These are phyloP conservation scores for Mayamaea pseudoterrestris DNA, from an alignment of 108 stramenopile genomes.

Conservation along the genomic window DNA sequence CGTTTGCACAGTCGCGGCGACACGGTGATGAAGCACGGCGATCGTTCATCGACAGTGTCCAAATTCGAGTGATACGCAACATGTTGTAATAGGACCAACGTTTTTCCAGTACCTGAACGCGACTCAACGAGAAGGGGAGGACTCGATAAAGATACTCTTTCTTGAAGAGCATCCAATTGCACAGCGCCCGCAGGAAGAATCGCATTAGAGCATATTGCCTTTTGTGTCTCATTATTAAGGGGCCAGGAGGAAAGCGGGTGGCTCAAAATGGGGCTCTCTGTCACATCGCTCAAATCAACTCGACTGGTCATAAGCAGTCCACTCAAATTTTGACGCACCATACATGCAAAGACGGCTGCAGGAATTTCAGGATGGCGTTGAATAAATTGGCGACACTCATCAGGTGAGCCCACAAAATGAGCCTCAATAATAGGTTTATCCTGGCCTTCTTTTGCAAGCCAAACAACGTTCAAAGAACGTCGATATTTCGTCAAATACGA, in stretches of 20 bases:
- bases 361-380: slow-evolving; percentile 4
- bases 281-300: too few relatives aligned
- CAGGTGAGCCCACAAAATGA: slow-evolving; percentile 12
- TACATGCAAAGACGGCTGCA: too few relatives aligned
- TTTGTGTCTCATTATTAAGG: slow-evolving; percentile 5
- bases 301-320: too few relatives aligned
- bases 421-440: slow-evolving; percentile 15
- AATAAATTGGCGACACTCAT: slow-evolving; percentile 9
- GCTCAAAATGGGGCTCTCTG: too few relatives aligned
- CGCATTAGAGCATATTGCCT: not conserved
- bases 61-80: slow-evolving; percentile 11
- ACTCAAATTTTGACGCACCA: too few relatives aligned
- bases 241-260: too few relatives aligned
- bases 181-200: slow-evolving; percentile 6
- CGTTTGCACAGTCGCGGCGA: slow-evolving; percentile 13
- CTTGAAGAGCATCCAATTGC: slow-evolving; percentile 15
- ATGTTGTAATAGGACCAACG: slow-evolving; percentile 18
- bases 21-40: slow-evolving; percentile 20
- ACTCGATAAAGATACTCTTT: not conserved
- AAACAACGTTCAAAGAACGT: slow-evolving; percentile 7
- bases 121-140: slow-evolving; percentile 21
- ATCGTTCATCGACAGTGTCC: not conserved
- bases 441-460: slow-evolving; percentile 8
- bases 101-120: slow-evolving; percentile 22
- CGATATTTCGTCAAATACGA: not conserved